phyloP scores from a whole-genome alignment of 495 filamentous ascomycete species.

The Aspergillus campestris region DNA sequence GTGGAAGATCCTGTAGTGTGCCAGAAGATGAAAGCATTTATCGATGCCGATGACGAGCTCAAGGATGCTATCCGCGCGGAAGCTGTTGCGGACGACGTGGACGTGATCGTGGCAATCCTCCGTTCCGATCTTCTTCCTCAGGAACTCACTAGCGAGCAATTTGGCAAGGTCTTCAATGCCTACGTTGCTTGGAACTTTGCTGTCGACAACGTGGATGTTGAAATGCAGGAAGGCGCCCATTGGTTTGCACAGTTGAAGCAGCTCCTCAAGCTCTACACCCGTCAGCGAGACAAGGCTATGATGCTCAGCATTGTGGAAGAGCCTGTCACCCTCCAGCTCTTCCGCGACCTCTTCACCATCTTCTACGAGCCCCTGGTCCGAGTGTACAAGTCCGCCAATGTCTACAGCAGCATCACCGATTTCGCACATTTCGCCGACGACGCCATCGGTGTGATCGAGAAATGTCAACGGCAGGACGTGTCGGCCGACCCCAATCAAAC shows the following conservation, averaged over 20 bases:
- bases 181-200: slow-evolving; percentile 96
- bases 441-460: slow-evolving; percentile 79
- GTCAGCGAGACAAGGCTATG: slow-evolving; percentile 92
- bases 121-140: slow-evolving; percentile 64
- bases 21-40: slow-evolving; percentile 72
- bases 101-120: slow-evolving; percentile 77
- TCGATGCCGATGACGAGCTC: slow-evolving; percentile 58
- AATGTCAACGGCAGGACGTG: slow-evolving; percentile 83
- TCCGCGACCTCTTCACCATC: slow-evolving; percentile 94
- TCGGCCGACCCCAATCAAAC: slow-evolving; percentile 96
- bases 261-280: slow-evolving; percentile 81
- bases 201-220: slow-evolving; percentile 82
- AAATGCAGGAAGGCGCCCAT: slow-evolving; percentile 78
- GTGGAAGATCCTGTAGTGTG: slow-evolving; percentile 74
- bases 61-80: slow-evolving; percentile 69
- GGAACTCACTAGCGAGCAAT: slow-evolving; percentile 60
- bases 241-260: slow-evolving; percentile 94
- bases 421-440: slow-evolving; percentile 91
- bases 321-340: slow-evolving; percentile 83
- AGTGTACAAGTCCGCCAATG: slow-evolving; percentile 97
- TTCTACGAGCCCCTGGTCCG: slow-evolving; percentile 96
- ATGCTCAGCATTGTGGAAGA: slow-evolving; percentile 96
- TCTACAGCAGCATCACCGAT: slow-evolving; percentile 93
- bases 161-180: slow-evolving; percentile 79
- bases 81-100: slow-evolving; percentile 58